Conservation (phyloP, 768 basidiomycete genomes). For the Leccinum longicurvipes region DNA sequence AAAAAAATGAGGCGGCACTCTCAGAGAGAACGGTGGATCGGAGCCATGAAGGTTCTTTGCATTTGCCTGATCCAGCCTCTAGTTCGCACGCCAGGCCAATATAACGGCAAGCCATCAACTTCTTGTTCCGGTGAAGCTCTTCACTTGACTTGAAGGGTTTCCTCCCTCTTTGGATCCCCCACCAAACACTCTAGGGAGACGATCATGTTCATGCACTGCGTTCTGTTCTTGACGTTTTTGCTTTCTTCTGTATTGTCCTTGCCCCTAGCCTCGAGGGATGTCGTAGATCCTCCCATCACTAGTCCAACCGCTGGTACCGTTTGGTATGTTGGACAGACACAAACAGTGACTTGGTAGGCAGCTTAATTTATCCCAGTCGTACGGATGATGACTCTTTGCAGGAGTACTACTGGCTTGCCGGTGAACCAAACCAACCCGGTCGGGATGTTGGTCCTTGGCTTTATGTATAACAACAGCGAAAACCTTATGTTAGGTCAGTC, state of each 20-base stretch:
- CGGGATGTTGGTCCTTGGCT: constrained; percentile 31
- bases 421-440: constrained; percentile 27
- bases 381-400: constrained; percentile 29
- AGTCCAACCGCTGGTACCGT: constrained; percentile 39
- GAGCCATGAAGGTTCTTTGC: not conserved
- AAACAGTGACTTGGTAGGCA: constrained; percentile 52
- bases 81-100: constrained; percentile 23
- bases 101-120: constrained; percentile 9
- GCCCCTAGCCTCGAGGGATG: constrained; percentile 40
- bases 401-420: constrained; percentile 23
- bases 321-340: constrained; percentile 42
- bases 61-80: constrained; percentile 9
- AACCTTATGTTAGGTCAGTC: constrained; percentile 30
- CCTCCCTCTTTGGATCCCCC: constrained; percentile 11
- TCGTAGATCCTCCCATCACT: constrained; percentile 46
- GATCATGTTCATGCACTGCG: constrained; percentile 24
- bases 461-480: constrained; percentile 27
- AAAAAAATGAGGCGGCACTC: too few relatives aligned
- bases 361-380: not conserved
- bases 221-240: constrained; percentile 21
- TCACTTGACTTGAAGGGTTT: constrained; percentile 8
- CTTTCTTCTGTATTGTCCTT: constrained; percentile 25
- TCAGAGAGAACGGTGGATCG: too few relatives aligned
- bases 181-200: constrained; percentile 12
- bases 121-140: constrained; percentile 13